Conservation (phyloP, 75 land plant species). For the Isoetes taiwanensis region DNA sequence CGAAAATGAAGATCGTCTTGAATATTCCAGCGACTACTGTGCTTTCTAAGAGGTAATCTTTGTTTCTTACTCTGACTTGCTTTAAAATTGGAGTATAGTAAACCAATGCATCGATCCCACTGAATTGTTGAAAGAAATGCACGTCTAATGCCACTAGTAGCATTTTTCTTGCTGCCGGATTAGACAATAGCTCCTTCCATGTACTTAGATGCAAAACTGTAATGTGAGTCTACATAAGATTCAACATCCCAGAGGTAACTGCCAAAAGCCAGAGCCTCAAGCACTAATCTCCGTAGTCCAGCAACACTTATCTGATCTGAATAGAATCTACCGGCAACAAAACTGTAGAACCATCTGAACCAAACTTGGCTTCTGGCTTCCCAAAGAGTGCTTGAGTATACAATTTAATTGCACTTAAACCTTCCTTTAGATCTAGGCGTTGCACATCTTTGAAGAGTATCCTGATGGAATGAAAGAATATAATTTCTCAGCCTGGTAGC, state of each 20-base stretch:
- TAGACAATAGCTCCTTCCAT: too few species aligned
- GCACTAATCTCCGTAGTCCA: constrained; percentile 41
- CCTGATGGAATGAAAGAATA: constrained; percentile 46
- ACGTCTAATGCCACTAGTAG: too few species aligned
- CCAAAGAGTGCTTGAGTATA: constrained; percentile 73
- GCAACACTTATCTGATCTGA: constrained; percentile 32
- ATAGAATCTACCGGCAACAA: constrained; percentile 33
- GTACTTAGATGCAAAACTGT: constrained; percentile 30
- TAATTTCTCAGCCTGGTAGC: constrained; percentile 36
- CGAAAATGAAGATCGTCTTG: too few species aligned
- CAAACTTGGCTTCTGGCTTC: constrained; percentile 42
- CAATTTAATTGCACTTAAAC: constrained; percentile 48
- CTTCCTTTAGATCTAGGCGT: constrained; percentile 51
- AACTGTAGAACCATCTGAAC: constrained; percentile 43
- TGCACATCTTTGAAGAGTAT: constrained; percentile 55
- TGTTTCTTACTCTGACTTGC: too few species aligned
- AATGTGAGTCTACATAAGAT: constrained; percentile 56
- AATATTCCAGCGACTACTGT: too few species aligned
- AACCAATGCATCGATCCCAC: too few species aligned
- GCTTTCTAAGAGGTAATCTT: too few species aligned
- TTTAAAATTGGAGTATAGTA: too few species aligned
- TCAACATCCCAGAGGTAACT: constrained; percentile 72
- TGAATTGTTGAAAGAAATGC: too few species aligned
- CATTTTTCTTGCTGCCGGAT: too few species aligned
- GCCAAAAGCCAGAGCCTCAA: constrained; percentile 77